Evolutionary conservation across 2,329 filamentous ascomycete species (phyloP), one percentile per base, ranked within the genome.

Genomic region (Phaeosphaeriaceae sp.): DNA sequence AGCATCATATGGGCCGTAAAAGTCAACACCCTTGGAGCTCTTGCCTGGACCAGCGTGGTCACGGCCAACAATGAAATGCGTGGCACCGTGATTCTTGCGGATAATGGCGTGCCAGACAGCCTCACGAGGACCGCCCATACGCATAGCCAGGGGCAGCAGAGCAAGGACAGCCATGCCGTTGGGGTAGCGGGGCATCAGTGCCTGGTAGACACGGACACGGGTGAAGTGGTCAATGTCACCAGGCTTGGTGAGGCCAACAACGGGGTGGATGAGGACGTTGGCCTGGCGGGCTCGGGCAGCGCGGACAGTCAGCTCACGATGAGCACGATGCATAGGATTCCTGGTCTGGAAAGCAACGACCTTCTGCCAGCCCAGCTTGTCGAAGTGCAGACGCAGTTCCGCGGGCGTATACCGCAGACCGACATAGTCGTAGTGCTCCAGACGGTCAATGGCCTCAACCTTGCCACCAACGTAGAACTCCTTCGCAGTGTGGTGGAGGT

Each of bases 191-290:
- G 94, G 92, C 66, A 99, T 87, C 54, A 99, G 88, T 45, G 95
- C 94, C 86, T 98, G 92, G 88, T 99, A 99, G 74, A 97, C 95
- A 76, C 95, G 93, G 72, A 99, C 95, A 78, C 95, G 92, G 73
- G 95, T 99, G 85, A 99, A 99, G 86, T 99, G 95, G 82, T 99
- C 95, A 77, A 99, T 99, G 80, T 99, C 95, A 79, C 95, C 95
- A 58, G 95, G 95, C 86, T 99, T 99, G 78, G 95, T 99, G 74
- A 99, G 87, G 77, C 95, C 95, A 66, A 99, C 95, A 65, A 99
- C 95, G 61, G 95, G 95, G 84, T 99, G 95, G 80, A 99, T 99
- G 74, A 99, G 90, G 69, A 99, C 95, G 79, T 99, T 99, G 79
- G 95, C 95, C 80, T 97, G 93, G 81, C 96, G 92, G 57, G 91